A percentile compares a stretch with the other conserved stretches of the same genome.
Conservation (phyloP, 192 early-diverging fungal species). For the Irineochytrium annulatum region DNA sequence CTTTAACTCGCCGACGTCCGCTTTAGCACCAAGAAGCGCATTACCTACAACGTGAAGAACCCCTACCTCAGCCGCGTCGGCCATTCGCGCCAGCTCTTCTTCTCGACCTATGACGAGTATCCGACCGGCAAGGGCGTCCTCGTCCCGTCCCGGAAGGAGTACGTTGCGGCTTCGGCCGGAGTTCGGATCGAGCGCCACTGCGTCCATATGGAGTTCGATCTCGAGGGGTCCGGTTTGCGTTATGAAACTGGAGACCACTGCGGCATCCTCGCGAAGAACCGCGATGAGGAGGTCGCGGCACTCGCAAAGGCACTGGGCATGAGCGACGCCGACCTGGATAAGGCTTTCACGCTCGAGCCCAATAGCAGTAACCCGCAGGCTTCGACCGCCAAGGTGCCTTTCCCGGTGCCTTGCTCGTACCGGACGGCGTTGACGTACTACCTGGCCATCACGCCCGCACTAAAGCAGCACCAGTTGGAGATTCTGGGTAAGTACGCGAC, state of each 20-base stretch:
- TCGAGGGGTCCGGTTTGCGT: constrained; percentile 70
- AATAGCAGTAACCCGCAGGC: constrained; percentile 48
- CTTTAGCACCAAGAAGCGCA: constrained; percentile 16
- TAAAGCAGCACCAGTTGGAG: constrained; percentile 57
- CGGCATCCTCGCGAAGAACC: constrained; percentile 86
- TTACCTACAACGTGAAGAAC: constrained; percentile 79
- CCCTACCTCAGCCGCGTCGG: constrained; percentile 73
- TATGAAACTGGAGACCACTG: constrained; percentile 95
- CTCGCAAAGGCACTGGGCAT: constrained; percentile 31
- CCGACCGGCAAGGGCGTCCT: constrained; percentile 7
- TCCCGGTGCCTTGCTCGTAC: constrained; percentile 78
- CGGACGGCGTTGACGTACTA: constrained; percentile 86
- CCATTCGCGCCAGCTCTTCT: constrained; percentile 65
- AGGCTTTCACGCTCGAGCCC: constrained; percentile 63
- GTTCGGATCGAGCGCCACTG: constrained; percentile 67
- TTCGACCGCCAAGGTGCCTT: constrained; percentile 76
- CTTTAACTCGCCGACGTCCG: not conserved
- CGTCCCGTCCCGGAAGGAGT: constrained; percentile 14
- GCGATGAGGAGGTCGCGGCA: constrained; percentile 63
- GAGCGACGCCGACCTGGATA: constrained; percentile 58
- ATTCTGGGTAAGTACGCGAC: constrained; percentile 47
- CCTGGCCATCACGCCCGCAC: constrained; percentile 73
- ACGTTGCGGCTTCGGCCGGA: not conserved
- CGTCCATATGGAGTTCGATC: constrained; percentile 91
- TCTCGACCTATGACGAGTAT: constrained; percentile 30